Base-by-base conservation (phyloP, 768 basidiomycete species). In the Dendrothele bispora region DNA sequence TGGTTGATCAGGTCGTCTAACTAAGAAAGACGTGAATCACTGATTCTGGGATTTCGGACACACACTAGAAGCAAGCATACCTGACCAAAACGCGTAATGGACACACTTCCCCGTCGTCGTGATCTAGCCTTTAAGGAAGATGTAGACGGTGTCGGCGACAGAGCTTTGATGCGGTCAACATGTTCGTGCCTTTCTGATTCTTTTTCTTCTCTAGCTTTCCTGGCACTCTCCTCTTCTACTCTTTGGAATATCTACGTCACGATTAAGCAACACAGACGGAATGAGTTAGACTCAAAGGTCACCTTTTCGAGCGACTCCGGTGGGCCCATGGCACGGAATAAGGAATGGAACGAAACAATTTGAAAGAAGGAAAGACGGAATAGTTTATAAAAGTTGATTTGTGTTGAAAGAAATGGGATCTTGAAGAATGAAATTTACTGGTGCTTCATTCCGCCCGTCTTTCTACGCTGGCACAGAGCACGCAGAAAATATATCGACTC, bases 11-110 rank as follows among this genome's bases (percentile, higher is more conserved):
- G 48, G 21, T 50, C 42, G 25, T 54, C 56, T 21, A 46, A 7
- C 35, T 37, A 28, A 51, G 51, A 57, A 60, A 26, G 20, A 49
- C n/a, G 38, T 21, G 32, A 26, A 50, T 46, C 53, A 49, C 54
- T 30, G 17, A 22, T 30, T 14, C 10, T 42, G 18, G 28, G 12
- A 21, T 17, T 22, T 7, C 48, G 42, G 46, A 37, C 50, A 43
- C 20, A n/a, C n/a, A n/a, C n/a, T n/a, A 46, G 39, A 39, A 34
- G 42, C 17, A 22, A 36, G 49, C 68, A 49, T 39, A 83, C 82
- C 73, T 82, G 76, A 22, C 84, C 83, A 53, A 83, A 80, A 15
- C 79, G 71, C 45, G 80, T 79, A 35, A 85, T 71, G 1, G 81
- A 83, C 29, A 85, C 70, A 43, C 78, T 81, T 15, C 75, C 76